Conservation (phyloP, 2,329 filamentous ascomycete genomes). For the Pseudogymnoascus sp. region DNA sequence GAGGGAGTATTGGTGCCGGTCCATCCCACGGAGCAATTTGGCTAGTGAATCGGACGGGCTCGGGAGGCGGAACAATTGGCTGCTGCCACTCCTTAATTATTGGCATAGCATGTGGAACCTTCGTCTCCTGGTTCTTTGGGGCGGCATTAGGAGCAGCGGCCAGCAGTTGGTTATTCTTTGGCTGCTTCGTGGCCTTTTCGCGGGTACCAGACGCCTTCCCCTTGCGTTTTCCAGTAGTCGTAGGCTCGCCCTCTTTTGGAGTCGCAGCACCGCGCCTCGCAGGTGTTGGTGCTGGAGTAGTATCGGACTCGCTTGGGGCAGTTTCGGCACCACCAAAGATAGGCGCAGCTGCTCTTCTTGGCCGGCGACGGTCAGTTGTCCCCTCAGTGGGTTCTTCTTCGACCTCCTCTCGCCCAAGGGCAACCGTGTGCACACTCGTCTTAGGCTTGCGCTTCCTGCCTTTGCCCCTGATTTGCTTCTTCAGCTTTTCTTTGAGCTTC, state of each 20-base stretch:
- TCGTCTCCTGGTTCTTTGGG: slow-evolving; percentile 4
- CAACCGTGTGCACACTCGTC: slow-evolving; percentile 60
- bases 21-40: slow-evolving; percentile 24
- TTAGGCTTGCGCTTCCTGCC: slow-evolving; percentile 47
- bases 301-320: slow-evolving; percentile 56
- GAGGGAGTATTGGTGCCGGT: slow-evolving; percentile 15
- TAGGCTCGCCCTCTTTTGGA: slow-evolving; percentile 37
- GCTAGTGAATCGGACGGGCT: neutral
- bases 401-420: slow-evolving; percentile 53
- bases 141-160: slow-evolving; percentile 25
- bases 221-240: slow-evolving; percentile 35
- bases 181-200: slow-evolving; percentile 28
- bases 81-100: slow-evolving; percentile 20
- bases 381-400: slow-evolving; percentile 53
- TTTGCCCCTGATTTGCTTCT: slow-evolving; percentile 49
- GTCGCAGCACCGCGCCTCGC: slow-evolving; percentile 43
- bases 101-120: neutral
- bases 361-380: slow-evolving; percentile 50
- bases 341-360: slow-evolving; percentile 62
- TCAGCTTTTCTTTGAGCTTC: slow-evolving; percentile 71
- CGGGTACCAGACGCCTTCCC: slow-evolving; percentile 23
- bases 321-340: slow-evolving; percentile 63
- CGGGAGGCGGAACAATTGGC: neutral
- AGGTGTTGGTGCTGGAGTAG: slow-evolving; percentile 52
- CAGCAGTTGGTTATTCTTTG: slow-evolving; percentile 28